These are phyloP conservation scores for Magnaporthales sp. DNA, from an alignment of 2,329 filamentous ascomycete genomes.

Conservation along the genomic window DNA sequence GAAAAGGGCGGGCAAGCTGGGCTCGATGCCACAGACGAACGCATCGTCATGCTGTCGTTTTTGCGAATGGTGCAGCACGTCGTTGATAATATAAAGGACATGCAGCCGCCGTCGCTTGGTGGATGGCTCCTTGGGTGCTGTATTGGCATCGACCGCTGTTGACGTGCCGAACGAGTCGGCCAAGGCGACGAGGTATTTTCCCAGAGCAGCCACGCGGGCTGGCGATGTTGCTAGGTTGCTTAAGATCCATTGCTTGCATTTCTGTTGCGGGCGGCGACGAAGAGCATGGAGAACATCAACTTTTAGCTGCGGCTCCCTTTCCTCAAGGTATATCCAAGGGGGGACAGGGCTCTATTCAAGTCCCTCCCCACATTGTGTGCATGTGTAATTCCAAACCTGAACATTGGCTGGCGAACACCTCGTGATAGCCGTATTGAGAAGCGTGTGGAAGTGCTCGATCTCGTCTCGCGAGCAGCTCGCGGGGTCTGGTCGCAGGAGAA, in stretches of 20 bases:
- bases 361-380: conserved; percentile 7
- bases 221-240: conserved; percentile 61
- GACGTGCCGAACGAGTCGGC: conserved; percentile 45
- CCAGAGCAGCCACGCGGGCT: conserved; percentile 56
- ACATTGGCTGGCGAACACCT: conserved; percentile 74
- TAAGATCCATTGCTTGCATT: conserved; percentile 80
- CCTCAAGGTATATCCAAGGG: conserved; percentile 8
- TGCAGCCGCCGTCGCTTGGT: conserved; percentile 63
- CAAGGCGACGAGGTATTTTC: conserved; percentile 66
- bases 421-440: conserved; percentile 55
- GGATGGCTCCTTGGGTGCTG: conserved; percentile 35
- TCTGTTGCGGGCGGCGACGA: conserved; percentile 44
- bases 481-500: conserved; percentile 68
- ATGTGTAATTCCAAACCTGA: conserved; percentile 64
- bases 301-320: conserved; percentile 23
- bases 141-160: conserved; percentile 8
- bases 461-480: conserved; percentile 57
- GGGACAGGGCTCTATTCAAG: conserved; percentile 9
- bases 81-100: conserved; percentile 70
- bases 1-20: conserved; percentile 54
- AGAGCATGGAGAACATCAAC: conserved; percentile 18
- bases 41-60: conserved; percentile 36
- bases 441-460: conserved; percentile 59
- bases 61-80: conserved; percentile 64
- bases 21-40: conserved; percentile 48